Percentiles rank a stretch among this genome's conserved stretches.
Conservation (phyloP, 2,329 filamentous ascomycete species). For the Talaromyces sp. region DNA sequence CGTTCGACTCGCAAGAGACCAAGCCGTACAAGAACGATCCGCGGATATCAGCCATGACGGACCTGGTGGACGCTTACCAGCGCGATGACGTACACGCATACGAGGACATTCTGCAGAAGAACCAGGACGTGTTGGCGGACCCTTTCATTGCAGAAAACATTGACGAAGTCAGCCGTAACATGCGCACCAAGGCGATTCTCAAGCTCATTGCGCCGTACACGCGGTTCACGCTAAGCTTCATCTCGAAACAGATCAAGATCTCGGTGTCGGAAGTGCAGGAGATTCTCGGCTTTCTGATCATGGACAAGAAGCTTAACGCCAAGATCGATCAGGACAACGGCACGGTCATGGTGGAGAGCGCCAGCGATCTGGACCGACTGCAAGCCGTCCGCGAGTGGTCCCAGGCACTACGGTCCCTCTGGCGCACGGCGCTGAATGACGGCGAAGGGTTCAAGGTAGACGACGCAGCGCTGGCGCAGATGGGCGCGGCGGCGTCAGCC, state of each 20-base stretch:
- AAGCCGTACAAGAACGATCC: slow-evolving; percentile 97
- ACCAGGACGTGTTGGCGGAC: slow-evolving; percentile 83
- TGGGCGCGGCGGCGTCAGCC: slow-evolving; percentile 18
- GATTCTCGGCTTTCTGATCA: slow-evolving; percentile 89
- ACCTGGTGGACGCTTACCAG: slow-evolving; percentile 94
- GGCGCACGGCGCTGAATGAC: slow-evolving; percentile 67
- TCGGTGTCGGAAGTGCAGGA: slow-evolving; percentile 82
- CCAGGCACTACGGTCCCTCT: slow-evolving; percentile 62
- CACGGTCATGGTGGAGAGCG: slow-evolving; percentile 71
- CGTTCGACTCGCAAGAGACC: slow-evolving; percentile 96
- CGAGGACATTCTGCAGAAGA: slow-evolving; percentile 77
- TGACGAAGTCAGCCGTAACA: slow-evolving; percentile 95
- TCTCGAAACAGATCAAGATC: slow-evolving; percentile 83
- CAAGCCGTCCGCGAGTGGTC: slow-evolving; percentile 69
- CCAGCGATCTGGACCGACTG: slow-evolving; percentile 63
- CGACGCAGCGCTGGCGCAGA: slow-evolving; percentile 23
- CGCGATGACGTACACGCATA: slow-evolving; percentile 90
- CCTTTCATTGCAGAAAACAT: slow-evolving; percentile 98
- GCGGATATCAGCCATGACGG: slow-evolving; percentile 93
- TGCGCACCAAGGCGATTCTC: slow-evolving; percentile 91
- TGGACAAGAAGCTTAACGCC: slow-evolving; percentile 79
- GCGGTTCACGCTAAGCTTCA: slow-evolving; percentile 80
- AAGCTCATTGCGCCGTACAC: slow-evolving; percentile 94
- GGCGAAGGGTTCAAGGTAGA: slow-evolving; percentile 59
- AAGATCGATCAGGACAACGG: slow-evolving; percentile 86